phyloP scores from a whole-genome alignment of 2,329 filamentous ascomycete species.

The Pseudocercospora musae region DNA sequence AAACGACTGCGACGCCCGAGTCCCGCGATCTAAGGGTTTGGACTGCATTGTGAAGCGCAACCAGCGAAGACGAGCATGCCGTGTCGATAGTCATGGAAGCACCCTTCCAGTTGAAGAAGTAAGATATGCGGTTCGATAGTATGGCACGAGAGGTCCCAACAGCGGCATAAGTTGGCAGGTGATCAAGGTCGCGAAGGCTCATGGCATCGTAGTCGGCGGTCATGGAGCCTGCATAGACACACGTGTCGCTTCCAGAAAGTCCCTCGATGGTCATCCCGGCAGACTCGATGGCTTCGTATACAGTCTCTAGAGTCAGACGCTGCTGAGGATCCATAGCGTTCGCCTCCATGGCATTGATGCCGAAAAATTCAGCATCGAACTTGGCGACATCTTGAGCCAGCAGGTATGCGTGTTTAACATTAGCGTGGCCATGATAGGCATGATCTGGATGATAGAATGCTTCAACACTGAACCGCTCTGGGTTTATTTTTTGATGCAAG shows the following conservation, averaged over 20 bases:
- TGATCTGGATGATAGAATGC: slow-evolving; percentile 25
- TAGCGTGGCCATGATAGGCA: slow-evolving; percentile 16
- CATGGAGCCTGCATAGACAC: slow-evolving; percentile 25
- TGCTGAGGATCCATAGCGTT: slow-evolving; percentile 31
- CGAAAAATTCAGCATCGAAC: slow-evolving; percentile 29
- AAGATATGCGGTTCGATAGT: slow-evolving; percentile 25
- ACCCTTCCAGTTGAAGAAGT: slow-evolving; percentile 25
- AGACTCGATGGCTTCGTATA: slow-evolving; percentile 24
- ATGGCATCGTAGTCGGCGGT: slow-evolving; percentile 24
- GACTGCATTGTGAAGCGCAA: slow-evolving; percentile 36
- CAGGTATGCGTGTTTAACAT: slow-evolving; percentile 20
- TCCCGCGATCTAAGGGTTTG: slow-evolving; percentile 32
- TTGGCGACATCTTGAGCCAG: slow-evolving; percentile 22
- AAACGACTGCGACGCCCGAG: slow-evolving; percentile 18
- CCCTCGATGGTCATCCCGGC: slow-evolving; percentile 14
- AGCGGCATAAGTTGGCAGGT: slow-evolving; percentile 20
- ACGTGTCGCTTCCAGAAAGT: slow-evolving; percentile 18
- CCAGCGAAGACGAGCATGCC: slow-evolving; percentile 45
- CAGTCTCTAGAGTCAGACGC: slow-evolving; percentile 24
- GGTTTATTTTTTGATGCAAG: slow-evolving; percentile 18
- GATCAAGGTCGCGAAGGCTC: slow-evolving; percentile 19
- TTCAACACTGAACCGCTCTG: slow-evolving; percentile 21
- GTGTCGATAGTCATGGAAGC: slow-evolving; percentile 39
- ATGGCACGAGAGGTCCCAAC: slow-evolving; percentile 23
- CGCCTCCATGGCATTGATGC: slow-evolving; percentile 21